Base-by-base conservation (phyloP, 2,329 filamentous ascomycete species). In the Cladosporium sp. region DNA sequence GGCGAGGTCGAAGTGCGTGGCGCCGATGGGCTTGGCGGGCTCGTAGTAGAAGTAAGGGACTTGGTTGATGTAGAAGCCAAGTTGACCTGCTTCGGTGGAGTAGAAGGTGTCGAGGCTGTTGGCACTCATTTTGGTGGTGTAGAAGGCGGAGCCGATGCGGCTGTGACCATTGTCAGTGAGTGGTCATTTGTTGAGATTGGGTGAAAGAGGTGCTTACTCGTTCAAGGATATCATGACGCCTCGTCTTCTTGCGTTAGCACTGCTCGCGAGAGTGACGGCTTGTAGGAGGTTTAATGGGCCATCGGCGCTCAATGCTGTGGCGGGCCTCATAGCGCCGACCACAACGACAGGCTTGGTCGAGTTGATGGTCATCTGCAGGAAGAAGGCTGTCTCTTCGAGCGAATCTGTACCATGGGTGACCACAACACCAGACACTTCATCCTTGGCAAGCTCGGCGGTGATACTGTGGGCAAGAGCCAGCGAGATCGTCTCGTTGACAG, bases 391-490 rank as follows among this genome's bases (percentile, higher is more conserved):
- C 74, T 89, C 87, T 70, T 89, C 87, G 1, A 89, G 79, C 0
- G 85, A 88, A 70, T 90, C 88, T 10, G 88, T 89, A 57, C 88
- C 87, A 70, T 89, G 87, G 0, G 87, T 89, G 62, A 90, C 77
- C 6, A 89, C 84, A 7, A 83, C 84, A 39, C 86, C 76, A 11
- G 74, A 70, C 46, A 81, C 74, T 0, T 78, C 76, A 0, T 74
- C 72, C 65, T 79, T 79, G 28, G 81, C 79, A 4, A 87, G 77
- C 64, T 84, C 83, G 14, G 71, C 70, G 64, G 84, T 82, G 61
- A 87, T 82, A 63, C 78, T 75, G 26, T 82, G 77, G 6, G 81
- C 79, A 39, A 88, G 71, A 28, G 77, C 79, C 23, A 86, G 76
- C 36, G 84, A 78, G 62, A 85, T 79, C 6, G 75, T 78, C 21